phyloP scores from a whole-genome alignment of 2,329 filamentous ascomycete species.

The Ophiosphaerella korrae region DNA sequence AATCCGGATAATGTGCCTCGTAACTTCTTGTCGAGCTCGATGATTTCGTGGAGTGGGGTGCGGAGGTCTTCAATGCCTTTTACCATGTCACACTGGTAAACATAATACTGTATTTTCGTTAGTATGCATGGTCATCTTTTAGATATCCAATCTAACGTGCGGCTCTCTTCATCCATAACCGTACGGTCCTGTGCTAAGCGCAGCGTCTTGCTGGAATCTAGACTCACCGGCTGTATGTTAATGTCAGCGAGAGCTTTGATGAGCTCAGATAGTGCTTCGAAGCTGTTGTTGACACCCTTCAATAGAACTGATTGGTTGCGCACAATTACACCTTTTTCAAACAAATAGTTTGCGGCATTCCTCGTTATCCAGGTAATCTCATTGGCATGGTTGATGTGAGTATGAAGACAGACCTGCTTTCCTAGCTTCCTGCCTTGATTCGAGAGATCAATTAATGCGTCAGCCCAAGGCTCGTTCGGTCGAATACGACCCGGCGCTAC shows the following conservation, averaged over 20 bases:
- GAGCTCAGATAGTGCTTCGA: constrained; percentile 58
- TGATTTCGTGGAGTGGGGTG: constrained; percentile 64
- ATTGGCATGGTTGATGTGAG: constrained; percentile 67
- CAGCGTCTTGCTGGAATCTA: too few species aligned
- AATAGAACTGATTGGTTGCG: constrained; percentile 67
- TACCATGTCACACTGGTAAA: constrained; percentile 70
- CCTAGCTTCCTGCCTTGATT: constrained; percentile 58
- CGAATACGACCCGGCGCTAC: constrained; percentile 63
- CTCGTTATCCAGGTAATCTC: constrained; percentile 67
- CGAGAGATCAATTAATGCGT: constrained; percentile 58
- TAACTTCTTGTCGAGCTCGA: constrained; percentile 63
- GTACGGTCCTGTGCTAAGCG: too few species aligned
- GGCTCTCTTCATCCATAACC: not conserved
- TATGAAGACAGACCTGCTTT: constrained; percentile 67
- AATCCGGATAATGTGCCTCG: constrained; percentile 67
- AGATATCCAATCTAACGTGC: not conserved
- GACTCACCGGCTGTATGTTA: constrained; percentile 61
- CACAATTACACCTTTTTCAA: constrained; percentile 59
- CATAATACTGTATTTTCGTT: constrained; percentile 59
- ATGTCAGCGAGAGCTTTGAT: constrained; percentile 62
- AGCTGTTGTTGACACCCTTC: constrained; percentile 63
- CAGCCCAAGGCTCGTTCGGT: constrained; percentile 58
- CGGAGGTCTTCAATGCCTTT: constrained; percentile 65
- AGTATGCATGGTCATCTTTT: not conserved
- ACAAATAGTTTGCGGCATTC: constrained; percentile 57